Percentiles rank a stretch among this genome's conserved stretches.
These are phyloP conservation scores for Galeopsis tetrahit DNA, from an alignment of 257 asterid species.

Conservation along the genomic window DNA sequence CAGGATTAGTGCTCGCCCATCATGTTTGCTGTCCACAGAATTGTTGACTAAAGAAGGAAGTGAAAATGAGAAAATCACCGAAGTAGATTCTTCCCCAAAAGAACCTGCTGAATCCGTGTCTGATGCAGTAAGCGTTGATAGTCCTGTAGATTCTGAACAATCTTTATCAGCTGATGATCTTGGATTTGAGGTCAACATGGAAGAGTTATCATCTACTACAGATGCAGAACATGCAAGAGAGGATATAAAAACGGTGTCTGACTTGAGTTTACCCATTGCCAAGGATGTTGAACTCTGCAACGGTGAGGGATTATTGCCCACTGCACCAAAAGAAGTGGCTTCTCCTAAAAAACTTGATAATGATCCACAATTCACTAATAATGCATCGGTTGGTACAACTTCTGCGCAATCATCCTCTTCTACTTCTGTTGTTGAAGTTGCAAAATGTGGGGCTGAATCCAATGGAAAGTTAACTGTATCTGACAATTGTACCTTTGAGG, in stretches of 20 bases:
- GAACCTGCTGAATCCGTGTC: slow-evolving; percentile 42
- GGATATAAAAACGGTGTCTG: slow-evolving; percentile 38
- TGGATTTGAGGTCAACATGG: slow-evolving; percentile 36
- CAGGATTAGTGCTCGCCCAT: slow-evolving; percentile 69
- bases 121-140: slow-evolving; percentile 35
- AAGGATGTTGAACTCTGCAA: slow-evolving; percentile 43
- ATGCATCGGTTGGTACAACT: slow-evolving; percentile 15
- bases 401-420: slow-evolving; percentile 22
- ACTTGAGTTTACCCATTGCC: slow-evolving; percentile 38
- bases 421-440: slow-evolving; percentile 44
- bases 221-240: slow-evolving; percentile 38
- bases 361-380: slow-evolving; percentile 21
- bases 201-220: slow-evolving; percentile 28
- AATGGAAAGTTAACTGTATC: slow-evolving; percentile 25
- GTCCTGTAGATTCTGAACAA: slow-evolving; percentile 40
- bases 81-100: slow-evolving; percentile 39
- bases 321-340: slow-evolving; percentile 37
- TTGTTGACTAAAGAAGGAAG: slow-evolving; percentile 45
- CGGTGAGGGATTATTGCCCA: slow-evolving; percentile 14
- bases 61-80: slow-evolving; percentile 37
- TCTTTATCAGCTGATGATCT: slow-evolving; percentile 37
- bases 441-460: slow-evolving; percentile 28
- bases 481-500: slow-evolving; percentile 32
- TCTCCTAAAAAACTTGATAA: slow-evolving; percentile 28
- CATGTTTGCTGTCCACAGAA: slow-evolving; percentile 65